Conservation (phyloP, 305 asterid genomes). For the Fraxinus sp. region DNA sequence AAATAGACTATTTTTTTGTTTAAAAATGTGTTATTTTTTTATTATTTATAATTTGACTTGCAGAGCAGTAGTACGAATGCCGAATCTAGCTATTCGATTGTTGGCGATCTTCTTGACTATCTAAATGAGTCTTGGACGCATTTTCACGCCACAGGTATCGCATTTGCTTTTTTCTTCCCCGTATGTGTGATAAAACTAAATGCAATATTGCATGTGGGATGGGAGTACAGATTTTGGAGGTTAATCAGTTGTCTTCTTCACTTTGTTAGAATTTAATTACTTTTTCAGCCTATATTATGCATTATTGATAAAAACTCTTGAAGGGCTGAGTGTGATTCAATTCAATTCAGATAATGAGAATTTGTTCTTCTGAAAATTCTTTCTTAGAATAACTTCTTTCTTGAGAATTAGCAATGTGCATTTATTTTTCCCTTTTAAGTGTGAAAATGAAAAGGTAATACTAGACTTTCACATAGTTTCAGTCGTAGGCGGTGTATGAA, state of each 20-base stretch:
- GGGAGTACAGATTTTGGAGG: neutral
- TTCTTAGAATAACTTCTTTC: neutral
- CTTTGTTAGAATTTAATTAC: neutral
- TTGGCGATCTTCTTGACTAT: slow-evolving; percentile 80
- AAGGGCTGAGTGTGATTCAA: neutral
- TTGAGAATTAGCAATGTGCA: neutral
- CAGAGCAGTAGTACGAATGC: slow-evolving; percentile 46
- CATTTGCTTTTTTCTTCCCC: neutral
- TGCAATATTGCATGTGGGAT: neutral
- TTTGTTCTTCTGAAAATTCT: neutral
- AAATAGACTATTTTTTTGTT: neutral
- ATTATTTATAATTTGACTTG: slow-evolving; percentile 5
- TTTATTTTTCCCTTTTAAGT: neutral
- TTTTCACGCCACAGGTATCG: slow-evolving; percentile 80
- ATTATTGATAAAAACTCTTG: neutral
- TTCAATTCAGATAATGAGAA: neutral
- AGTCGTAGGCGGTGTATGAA: neutral
- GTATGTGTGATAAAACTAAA: neutral
- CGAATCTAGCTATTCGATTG: slow-evolving; percentile 62
- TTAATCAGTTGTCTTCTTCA: neutral
- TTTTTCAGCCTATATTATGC: neutral
- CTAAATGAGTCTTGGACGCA: slow-evolving; percentile 98
- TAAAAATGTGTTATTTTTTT: neutral
- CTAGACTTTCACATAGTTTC: neutral
- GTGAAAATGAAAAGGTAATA: neutral